Evolutionary conservation across 768 basidiomycete genomes (phyloP), one percentile per base, ranked within the genome.

Genomic region (Russula abietina): DNA sequence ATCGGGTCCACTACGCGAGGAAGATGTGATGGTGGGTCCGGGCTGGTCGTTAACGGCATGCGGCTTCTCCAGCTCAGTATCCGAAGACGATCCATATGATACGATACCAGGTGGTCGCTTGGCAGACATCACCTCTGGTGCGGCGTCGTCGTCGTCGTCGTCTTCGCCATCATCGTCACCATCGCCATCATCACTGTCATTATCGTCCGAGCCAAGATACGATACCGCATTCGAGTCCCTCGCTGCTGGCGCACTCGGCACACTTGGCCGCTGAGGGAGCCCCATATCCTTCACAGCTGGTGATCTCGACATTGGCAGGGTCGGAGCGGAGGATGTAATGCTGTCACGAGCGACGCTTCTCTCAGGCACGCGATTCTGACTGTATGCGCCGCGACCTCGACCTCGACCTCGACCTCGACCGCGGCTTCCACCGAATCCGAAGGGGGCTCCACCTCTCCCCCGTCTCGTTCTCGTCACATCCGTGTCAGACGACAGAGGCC

Each of bases 61-160:
- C 38, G 39, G 36, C 22, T 8, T 22, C 57, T 50, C 57, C 24
- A 58, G 49, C 36, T 26, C 43, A 2, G 58, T 61, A 24, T 59
- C 58, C 17, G 36, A 49, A 17, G 62, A 55, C 33, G 59, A 61
- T 8, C 53, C 64, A 9, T 64, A 67, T 10, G 57, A 48, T 45
- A 68, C 61, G 46, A 64, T 45, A 28, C 45, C 50, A 50, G 64
- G 38, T 5, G 71, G 66, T 53, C 67, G 69, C 69, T 83, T 89
- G 8, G 86, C 86, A 4, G 86, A 83, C 14, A 81, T 59, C 11
- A 76, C 76, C 71, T 89, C 87, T 5, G 88, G 88, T 43, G 78
- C 75, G 38, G 75, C 77, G 17, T 77, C 69, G 11, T 53, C 46
- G 8, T 26, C 46, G 3, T 7, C 16, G 2, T 39, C n/a, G n/a